Percentiles rank a stretch among this genome's conserved stretches.
phyloP scores from a whole-genome alignment of 2,329 filamentous ascomycete species.

The Blastomyces percursus region DNA sequence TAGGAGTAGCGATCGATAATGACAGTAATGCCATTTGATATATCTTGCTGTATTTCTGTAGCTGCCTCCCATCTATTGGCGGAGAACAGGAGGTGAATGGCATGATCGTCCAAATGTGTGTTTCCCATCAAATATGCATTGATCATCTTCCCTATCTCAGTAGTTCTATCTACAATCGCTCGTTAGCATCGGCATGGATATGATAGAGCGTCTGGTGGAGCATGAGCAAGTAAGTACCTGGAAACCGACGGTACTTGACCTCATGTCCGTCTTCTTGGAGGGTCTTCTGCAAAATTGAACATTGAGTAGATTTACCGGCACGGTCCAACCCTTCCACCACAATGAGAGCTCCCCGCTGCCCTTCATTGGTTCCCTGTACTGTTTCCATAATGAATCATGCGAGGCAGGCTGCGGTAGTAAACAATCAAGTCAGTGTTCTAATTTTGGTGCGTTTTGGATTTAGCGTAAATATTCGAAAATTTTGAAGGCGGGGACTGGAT shows the following conservation, averaged over 20 bases:
- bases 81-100: slow-evolving; percentile 80
- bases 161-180: slow-evolving; percentile 55
- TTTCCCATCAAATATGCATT: slow-evolving; percentile 66
- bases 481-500: no score
- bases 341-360: slow-evolving; percentile 55
- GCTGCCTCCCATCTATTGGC: slow-evolving; percentile 77
- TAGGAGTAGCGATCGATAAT: slow-evolving; percentile 92
- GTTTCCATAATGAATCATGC: background rate
- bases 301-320: slow-evolving; percentile 88
- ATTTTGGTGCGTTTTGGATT: no score
- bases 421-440: no score
- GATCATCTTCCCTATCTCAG: slow-evolving; percentile 78
- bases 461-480: no score
- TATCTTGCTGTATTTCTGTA: slow-evolving; percentile 32
- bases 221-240: slow-evolving; percentile 42
- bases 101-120: slow-evolving; percentile 69
- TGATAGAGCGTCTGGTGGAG: background rate
- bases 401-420: background rate
- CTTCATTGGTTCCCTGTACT: background rate
- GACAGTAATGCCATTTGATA: slow-evolving; percentile 60
- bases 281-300: slow-evolving; percentile 50
- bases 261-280: slow-evolving; percentile 42
- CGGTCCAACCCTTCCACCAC: slow-evolving; percentile 83
- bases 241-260: slow-evolving; percentile 54
- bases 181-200: slow-evolving; percentile 6